Evolutionary conservation across 2,329 filamentous ascomycete species (phyloP).

Genomic region (Venturiaceae sp.): DNA sequence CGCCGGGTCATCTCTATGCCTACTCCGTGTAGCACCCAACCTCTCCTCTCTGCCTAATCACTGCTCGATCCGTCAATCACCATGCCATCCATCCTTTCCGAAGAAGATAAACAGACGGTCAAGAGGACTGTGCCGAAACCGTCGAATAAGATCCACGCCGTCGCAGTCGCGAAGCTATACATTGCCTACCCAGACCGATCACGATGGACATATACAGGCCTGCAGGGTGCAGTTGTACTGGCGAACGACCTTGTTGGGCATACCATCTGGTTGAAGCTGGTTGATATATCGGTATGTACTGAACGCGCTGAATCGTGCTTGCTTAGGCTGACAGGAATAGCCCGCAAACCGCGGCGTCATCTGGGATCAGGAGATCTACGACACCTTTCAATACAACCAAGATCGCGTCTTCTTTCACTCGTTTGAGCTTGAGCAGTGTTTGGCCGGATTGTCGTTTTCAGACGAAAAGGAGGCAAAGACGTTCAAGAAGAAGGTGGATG

Average conservation of each 20-base stretch:
- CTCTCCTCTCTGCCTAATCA: neutral
- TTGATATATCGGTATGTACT: constrained; percentile 80
- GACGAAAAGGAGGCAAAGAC: constrained; percentile 97
- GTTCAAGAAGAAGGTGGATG: constrained; percentile 96
- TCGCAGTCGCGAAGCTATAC: constrained; percentile 87
- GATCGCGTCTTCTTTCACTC: constrained; percentile 97
- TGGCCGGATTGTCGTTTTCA: constrained; percentile 82
- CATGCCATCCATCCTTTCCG: constrained; percentile 63
- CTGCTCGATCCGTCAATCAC: constrained; percentile 8
- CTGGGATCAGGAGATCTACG: constrained; percentile 97
- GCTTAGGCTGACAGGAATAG: constrained; percentile 30
- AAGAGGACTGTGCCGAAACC: constrained; percentile 90
- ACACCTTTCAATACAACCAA: constrained; percentile 89
- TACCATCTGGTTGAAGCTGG: constrained; percentile 95
- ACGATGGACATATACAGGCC: constrained; percentile 87
- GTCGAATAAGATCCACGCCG: constrained; percentile 94
- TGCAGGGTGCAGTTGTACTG: constrained; percentile 85
- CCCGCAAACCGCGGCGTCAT: constrained; percentile 74
- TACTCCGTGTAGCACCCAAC: neutral
- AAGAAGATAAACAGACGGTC: constrained; percentile 93
- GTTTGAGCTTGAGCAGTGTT: constrained; percentile 88
- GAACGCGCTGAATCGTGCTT: neutral
- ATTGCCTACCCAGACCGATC: constrained; percentile 78
- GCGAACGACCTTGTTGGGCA: constrained; percentile 91
- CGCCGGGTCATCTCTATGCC: neutral